These are phyloP conservation scores for Cryptococcus sp. DNA, from an alignment of 1,284 basidiomycete species.

Conservation along the genomic window DNA sequence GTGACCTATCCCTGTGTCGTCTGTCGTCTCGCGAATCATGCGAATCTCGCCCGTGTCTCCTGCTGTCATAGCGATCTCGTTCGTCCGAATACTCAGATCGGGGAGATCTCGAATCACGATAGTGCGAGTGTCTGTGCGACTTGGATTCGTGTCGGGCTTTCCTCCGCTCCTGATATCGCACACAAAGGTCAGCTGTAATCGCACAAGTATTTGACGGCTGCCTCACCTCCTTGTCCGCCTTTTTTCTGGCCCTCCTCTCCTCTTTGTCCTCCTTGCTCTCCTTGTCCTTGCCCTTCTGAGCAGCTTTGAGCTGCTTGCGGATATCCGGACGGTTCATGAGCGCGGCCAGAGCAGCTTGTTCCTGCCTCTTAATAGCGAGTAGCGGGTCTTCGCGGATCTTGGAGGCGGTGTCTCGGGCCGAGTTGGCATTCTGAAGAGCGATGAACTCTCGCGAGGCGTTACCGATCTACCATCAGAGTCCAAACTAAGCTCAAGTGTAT, in stretches of 20 bases:
- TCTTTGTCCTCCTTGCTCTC: conserved; percentile 62
- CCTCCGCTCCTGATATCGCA: conserved; percentile 41
- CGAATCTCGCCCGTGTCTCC: conserved; percentile 15
- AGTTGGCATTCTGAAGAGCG: conserved; percentile 90
- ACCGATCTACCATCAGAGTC: conserved; percentile 62
- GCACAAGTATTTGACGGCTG: not conserved
- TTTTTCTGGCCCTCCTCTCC: conserved; percentile 62
- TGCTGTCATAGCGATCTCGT: conserved; percentile 11
- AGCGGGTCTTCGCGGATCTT: conserved; percentile 97
- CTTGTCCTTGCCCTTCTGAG: conserved; percentile 69
- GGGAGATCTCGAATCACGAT: conserved; percentile 27
- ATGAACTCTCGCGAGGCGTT: conserved; percentile 86
- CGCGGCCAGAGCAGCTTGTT: conserved; percentile 88
- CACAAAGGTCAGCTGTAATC: not conserved
- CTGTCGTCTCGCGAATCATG: conserved; percentile 19
- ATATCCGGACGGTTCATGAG: conserved; percentile 89
- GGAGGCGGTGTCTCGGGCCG: conserved; percentile 78
- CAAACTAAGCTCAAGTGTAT: conserved; percentile 1
- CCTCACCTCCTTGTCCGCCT: conserved; percentile 60
- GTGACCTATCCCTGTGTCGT: conserved; percentile 6
- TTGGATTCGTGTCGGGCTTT: conserved; percentile 21
- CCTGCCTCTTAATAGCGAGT: conserved; percentile 95
- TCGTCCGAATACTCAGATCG: conserved; percentile 34
- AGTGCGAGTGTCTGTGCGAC: conserved; percentile 16
- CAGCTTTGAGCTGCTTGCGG: conserved; percentile 73